A percentile compares a stretch with the other conserved stretches of the same genome.
Conservation (phyloP, 495 filamentous ascomycete species). For the Penicillium pulvis region DNA sequence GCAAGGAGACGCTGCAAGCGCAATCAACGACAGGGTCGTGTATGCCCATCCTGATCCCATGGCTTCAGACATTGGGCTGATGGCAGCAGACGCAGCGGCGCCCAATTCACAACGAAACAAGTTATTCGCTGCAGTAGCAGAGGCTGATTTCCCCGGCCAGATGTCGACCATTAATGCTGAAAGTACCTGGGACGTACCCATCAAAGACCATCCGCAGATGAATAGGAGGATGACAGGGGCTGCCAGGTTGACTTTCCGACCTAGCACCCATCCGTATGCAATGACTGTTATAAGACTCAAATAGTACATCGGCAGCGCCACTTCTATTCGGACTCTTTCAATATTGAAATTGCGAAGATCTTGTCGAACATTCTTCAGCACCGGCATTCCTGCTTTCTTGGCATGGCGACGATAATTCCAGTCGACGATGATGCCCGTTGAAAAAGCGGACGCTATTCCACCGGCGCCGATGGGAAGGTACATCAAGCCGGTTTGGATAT, state of each 20-base stretch:
- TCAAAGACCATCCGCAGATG: slow-evolving; percentile 35
- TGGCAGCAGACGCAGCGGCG: slow-evolving; percentile 54
- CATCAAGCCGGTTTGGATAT: slow-evolving; percentile 44
- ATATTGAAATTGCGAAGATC: slow-evolving; percentile 48
- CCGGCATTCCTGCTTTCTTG: slow-evolving; percentile 28
- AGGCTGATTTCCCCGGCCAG: slow-evolving; percentile 54
- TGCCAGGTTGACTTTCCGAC: slow-evolving; percentile 32
- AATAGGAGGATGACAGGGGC: slow-evolving; percentile 39
- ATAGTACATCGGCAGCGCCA: slow-evolving; percentile 38
- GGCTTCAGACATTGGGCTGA: slow-evolving; percentile 58
- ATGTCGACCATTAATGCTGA: slow-evolving; percentile 63
- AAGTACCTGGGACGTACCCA: slow-evolving; percentile 34
- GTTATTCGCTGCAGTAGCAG: slow-evolving; percentile 68
- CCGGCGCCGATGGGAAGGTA: slow-evolving; percentile 50
- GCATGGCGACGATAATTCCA: slow-evolving; percentile 49
- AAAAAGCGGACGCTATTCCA: slow-evolving; percentile 33
- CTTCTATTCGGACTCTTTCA: slow-evolving; percentile 42
- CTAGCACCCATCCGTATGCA: slow-evolving; percentile 54
- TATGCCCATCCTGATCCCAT: slow-evolving; percentile 67
- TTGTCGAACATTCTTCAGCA: slow-evolving; percentile 40
- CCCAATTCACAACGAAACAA: slow-evolving; percentile 64
- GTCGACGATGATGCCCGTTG: slow-evolving; percentile 42
- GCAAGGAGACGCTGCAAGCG: slow-evolving; percentile 26
- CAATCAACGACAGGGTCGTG: slow-evolving; percentile 54
- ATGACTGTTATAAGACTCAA: slow-evolving; percentile 33